Conservation (phyloP, 2,329 filamentous ascomycete genomes). For the Talaromyces sp. region DNA sequence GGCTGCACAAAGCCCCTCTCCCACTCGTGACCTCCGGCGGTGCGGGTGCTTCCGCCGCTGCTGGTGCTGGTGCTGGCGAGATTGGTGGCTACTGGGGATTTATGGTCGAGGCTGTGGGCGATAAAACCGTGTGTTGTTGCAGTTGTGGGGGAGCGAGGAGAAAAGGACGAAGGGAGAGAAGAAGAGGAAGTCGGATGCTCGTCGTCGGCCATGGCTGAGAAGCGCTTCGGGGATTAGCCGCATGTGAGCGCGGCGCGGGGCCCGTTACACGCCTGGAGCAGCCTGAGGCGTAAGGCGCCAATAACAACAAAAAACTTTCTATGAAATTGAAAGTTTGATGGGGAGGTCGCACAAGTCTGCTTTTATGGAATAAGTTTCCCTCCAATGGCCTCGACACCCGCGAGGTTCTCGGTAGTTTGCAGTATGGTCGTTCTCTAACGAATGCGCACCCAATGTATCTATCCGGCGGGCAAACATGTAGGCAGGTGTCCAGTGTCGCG, state of each 20-base stretch:
- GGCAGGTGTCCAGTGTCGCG: background rate
- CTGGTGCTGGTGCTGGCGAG: background rate
- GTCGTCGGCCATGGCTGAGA: constrained; percentile 21
- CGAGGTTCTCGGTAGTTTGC: background rate
- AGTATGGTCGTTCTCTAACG: background rate
- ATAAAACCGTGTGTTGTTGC: background rate
- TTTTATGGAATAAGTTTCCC: background rate
- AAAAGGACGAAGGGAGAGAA: constrained; percentile 4
- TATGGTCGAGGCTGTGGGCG: background rate
- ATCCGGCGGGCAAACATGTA: background rate
- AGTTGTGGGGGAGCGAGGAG: constrained; percentile 17
- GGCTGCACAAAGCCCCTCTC: constrained; percentile 45
- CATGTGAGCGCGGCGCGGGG: constrained; percentile 2
- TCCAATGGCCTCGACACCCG: background rate
- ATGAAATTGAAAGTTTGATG: too few relatives aligned
- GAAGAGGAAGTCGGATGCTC: constrained; percentile 6
- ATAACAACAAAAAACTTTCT: background rate
- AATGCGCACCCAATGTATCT: background rate
- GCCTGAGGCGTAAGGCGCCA: background rate
- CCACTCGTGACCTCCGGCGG: constrained; percentile 34
- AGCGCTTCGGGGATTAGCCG: constrained; percentile 11
- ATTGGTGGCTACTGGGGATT: constrained; percentile 11
- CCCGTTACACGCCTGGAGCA: background rate
- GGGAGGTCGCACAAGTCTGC: background rate
- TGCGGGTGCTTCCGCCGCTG: constrained; percentile 9